Evolutionary conservation across 306 rosid genomes (phyloP).

Genomic region (Psophocarpus tetragonolobus): DNA sequence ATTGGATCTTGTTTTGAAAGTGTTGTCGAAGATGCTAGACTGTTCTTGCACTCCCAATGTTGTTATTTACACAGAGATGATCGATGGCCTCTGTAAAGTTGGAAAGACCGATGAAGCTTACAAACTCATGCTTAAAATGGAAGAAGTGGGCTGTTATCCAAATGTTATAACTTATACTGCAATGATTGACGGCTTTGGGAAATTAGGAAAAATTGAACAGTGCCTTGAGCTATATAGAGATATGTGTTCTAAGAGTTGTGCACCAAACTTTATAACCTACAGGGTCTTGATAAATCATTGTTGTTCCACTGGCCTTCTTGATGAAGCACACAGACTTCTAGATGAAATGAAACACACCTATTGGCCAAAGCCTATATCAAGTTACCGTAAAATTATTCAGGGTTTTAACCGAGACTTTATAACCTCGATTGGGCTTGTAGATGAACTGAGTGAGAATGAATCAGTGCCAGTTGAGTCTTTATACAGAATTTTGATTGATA

Average conservation of each 20-base stretch:
- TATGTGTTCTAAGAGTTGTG: constrained; percentile 84
- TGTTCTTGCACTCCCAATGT: constrained; percentile 77
- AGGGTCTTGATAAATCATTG: constrained; percentile 81
- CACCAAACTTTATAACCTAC: constrained; percentile 84
- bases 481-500: constrained; percentile 70
- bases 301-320: constrained; percentile 69
- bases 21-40: constrained; percentile 83
- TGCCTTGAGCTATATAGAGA: constrained; percentile 69
- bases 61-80: constrained; percentile 87
- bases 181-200: constrained; percentile 88
- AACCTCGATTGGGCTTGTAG: constrained; percentile 64
- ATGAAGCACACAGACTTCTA: constrained; percentile 73
- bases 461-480: constrained; percentile 57
- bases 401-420: constrained; percentile 74
- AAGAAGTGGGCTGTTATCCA: constrained; percentile 76
- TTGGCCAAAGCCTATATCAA: constrained; percentile 77
- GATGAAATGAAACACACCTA: constrained; percentile 85
- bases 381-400: constrained; percentile 68
- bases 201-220: constrained; percentile 63
- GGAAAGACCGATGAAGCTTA: constrained; percentile 82
- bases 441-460: constrained; percentile 61
- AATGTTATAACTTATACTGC: constrained; percentile 90
- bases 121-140: constrained; percentile 84
- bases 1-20: constrained; percentile 75
- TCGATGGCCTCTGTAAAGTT: constrained; percentile 81